Evolutionary conservation across 148 eudicot genomes (phyloP).

Genomic region (Cornus florida): DNA sequence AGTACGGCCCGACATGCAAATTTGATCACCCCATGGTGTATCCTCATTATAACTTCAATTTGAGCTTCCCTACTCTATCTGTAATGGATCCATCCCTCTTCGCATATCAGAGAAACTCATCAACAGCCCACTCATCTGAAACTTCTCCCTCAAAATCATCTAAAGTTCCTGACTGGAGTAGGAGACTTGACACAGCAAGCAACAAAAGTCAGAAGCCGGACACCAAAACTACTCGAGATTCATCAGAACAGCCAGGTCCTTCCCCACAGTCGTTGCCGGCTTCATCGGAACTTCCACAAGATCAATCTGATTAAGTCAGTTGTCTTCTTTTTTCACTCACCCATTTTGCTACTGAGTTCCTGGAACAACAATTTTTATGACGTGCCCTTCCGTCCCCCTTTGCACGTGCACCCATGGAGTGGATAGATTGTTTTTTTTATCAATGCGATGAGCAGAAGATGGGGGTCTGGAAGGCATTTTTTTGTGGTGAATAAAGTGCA

Average conservation of each 20-base stretch:
- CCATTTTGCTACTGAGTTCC: neutral
- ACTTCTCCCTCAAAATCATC: slow-evolving; percentile 22
- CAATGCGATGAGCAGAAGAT: neutral
- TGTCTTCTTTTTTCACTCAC: neutral
- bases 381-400: slow-evolving; percentile 18
- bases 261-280: slow-evolving; percentile 9
- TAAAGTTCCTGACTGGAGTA: slow-evolving; percentile 13
- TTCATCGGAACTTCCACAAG: slow-evolving; percentile 16
- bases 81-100: slow-evolving; percentile 21
- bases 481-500: slow-evolving; percentile 28
- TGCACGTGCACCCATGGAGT: slow-evolving; percentile 12
- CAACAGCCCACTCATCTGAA: slow-evolving; percentile 18
- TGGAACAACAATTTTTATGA: neutral
- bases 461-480: slow-evolving; percentile 13
- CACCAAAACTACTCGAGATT: slow-evolving; percentile 9
- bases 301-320: slow-evolving; percentile 20
- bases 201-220: slow-evolving; percentile 10
- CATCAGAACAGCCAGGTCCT: slow-evolving; percentile 24
- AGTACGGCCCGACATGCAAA: slow-evolving; percentile 68
- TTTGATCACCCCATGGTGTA: slow-evolving; percentile 61
- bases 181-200: slow-evolving; percentile 13
- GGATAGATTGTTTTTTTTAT: slow-evolving; percentile 1
- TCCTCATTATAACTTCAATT: slow-evolving; percentile 30
- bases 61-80: slow-evolving; percentile 32
- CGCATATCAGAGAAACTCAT: slow-evolving; percentile 29